These are phyloP conservation scores for Heterobasidion irregulare DNA, from an alignment of 1,284 basidiomycete species.

Conservation along the genomic window DNA sequence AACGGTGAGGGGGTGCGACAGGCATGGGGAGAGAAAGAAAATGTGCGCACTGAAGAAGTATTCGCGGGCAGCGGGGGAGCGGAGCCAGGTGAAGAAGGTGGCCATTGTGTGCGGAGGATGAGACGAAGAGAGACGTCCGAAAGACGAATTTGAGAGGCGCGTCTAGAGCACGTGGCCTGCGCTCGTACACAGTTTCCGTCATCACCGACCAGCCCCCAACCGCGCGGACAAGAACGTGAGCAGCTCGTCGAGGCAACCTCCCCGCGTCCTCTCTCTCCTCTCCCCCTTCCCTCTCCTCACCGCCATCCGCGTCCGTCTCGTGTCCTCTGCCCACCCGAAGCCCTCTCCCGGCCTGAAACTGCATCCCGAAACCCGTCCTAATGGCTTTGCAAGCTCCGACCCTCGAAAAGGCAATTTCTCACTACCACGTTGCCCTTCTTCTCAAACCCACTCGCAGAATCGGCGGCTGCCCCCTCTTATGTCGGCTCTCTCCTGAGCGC, in stretches of 20 bases:
- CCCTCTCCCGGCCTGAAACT: too few species aligned
- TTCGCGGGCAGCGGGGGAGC: constrained; percentile 81
- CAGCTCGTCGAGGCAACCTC: background rate
- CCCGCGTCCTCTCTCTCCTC: background rate
- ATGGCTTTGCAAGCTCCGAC: background rate
- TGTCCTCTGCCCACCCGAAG: background rate
- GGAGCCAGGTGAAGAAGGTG: constrained; percentile 78
- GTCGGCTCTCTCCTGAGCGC: background rate
- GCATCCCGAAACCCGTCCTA: background rate
- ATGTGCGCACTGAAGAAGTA: constrained; percentile 85
- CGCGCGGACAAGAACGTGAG: background rate
- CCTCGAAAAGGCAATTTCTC: constrained; percentile 12
- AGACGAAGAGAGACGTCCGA: background rate
- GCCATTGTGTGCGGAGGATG: constrained; percentile 41
- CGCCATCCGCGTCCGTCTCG: background rate
- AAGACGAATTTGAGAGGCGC: too few species aligned
- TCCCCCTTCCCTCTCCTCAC: background rate
- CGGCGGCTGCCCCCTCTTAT: background rate
- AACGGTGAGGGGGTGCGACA: constrained; percentile 2
- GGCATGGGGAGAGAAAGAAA: background rate
- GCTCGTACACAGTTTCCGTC: too few species aligned
- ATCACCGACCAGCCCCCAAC: background rate
- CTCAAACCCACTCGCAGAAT: background rate
- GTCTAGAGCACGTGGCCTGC: too few species aligned
- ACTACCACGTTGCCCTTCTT: constrained; percentile 11